Evolutionary conservation across 805 yeast genomes (phyloP).

Genomic region (Pichia deserticola): DNA sequence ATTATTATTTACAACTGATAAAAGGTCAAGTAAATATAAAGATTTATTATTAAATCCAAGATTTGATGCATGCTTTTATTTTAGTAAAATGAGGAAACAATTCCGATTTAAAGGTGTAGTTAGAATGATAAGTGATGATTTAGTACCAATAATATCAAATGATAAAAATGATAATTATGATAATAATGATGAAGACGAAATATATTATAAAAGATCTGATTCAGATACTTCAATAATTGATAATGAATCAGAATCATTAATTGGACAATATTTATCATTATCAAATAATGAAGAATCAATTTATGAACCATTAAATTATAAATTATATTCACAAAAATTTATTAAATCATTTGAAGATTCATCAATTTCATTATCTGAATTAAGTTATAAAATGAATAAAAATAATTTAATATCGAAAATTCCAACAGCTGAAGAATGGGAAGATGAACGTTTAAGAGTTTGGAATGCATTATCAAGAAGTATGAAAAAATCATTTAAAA

Average conservation of each 20-base stretch:
- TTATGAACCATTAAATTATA: conserved; percentile 13
- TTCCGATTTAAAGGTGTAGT: conserved; percentile 67
- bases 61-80: conserved; percentile 75
- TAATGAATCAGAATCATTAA: conserved; percentile 9
- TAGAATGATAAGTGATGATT: conserved; percentile 32
- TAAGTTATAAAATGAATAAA: conserved; percentile 2
- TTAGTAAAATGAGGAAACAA: conserved; percentile 54
- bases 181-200: background rate
- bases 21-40: conserved; percentile 54
- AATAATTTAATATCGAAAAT: conserved; percentile 17
- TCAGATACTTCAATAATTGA: conserved; percentile 7
- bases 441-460: conserved; percentile 49
- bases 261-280: conserved; percentile 8
- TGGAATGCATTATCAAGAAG: conserved; percentile 56
- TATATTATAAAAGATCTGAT: background rate
- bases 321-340: conserved; percentile 15
- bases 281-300: conserved; percentile 3
- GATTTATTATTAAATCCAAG: conserved; percentile 45
- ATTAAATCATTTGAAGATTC: conserved; percentile 11
- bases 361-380: conserved; percentile 11
- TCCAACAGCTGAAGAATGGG: conserved; percentile 61
- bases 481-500: conserved; percentile 59
- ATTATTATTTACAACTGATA: conserved; percentile 63
- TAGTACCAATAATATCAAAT: conserved; percentile 15
- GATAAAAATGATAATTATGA: background rate